Evolutionary conservation across 2,329 filamentous ascomycete genomes (phyloP), one percentile per base, ranked within the genome.

Genomic region (Fusarium oligoseptatum): DNA sequence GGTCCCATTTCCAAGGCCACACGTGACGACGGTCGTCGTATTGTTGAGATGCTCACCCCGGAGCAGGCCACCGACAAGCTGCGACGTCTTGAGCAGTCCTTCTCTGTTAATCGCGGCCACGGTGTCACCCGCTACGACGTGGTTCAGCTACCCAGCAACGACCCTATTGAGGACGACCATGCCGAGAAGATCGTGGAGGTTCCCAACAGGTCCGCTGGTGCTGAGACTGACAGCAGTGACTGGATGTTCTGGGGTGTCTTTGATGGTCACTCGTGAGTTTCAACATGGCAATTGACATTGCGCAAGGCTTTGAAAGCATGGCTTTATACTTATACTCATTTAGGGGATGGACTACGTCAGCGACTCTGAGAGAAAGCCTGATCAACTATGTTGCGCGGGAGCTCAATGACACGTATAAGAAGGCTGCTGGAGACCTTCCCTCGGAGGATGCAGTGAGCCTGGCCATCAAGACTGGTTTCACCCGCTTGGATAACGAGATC

Each of bases 201-300:
- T 10, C 93, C 94, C 6, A 88, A 89, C 63, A 89, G 78, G 84
- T 89, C 81, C 84, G 78, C 73, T 37, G 80, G 78, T 27, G 78
- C 80, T 24, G 77, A 81, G 37, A 82, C 88, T 41, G 87, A 88
- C 20, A 91, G 88, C 68, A 94, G 90, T 71, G 97, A 99, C 83
- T 99, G 97, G 97, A 98, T 98, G 95, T 99, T 99, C 83, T 99
- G 97, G 97, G 97, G 95, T 67, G 95, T 99, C 20, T 99, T 98
- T 83, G 97, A 99, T 81, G 97, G 97, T 1, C 97, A 99, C 84
- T 94, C 94, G 94, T 96, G 86, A 83, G 90, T 89, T 12, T 50
- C 22, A 37, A 68, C 20, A 27, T 48, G 24, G 32, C 37, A 24
- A 63, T 61, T 27, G 29, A 48, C 15, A 29, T 57, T 63, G 37